A percentile compares a stretch with the other conserved stretches of the same genome.
Evolutionary conservation across 163 green algal species (phyloP).

Genomic region (Chlamydomonas reinhardtii): DNA sequence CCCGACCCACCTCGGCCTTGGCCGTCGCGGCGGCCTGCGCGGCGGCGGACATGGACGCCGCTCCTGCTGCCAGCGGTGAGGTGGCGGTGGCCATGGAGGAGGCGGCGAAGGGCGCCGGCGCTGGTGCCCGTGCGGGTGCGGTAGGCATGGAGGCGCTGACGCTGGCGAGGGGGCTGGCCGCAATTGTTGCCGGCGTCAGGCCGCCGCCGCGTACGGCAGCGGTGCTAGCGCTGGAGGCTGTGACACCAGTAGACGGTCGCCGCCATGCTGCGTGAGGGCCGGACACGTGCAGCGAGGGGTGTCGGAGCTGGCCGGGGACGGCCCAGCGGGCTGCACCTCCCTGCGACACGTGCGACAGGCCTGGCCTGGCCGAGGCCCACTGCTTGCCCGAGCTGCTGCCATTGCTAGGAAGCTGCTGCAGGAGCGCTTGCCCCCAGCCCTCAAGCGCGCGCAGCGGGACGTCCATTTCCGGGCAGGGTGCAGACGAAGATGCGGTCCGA

Average conservation of each 20-base stretch:
- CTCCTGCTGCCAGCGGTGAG: not conserved
- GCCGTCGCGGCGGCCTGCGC: not conserved
- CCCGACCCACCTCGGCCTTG: conserved; percentile 78
- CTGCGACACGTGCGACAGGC: too few species aligned
- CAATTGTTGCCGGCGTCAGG: not conserved
- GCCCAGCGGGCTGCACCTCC: too few species aligned
- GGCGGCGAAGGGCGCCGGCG: not conserved
- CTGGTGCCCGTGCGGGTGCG: not conserved
- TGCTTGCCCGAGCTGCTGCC: too few species aligned
- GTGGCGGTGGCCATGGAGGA: not conserved
- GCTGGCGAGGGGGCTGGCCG: not conserved
- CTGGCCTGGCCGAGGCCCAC: too few species aligned
- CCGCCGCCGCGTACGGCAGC: too few species aligned
- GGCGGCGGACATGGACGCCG: not conserved
- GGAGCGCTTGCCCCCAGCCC: not conserved
- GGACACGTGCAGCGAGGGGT: too few species aligned
- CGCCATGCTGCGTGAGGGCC: too few species aligned
- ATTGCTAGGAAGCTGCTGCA: not conserved
- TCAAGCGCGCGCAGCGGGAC: not conserved
- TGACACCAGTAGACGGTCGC: too few species aligned
- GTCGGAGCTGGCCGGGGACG: too few species aligned
- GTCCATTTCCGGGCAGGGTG: not conserved
- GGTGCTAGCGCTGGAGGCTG: too few species aligned
- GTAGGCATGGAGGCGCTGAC: not conserved
- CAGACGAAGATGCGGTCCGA: not conserved